Evolutionary conservation across 768 basidiomycete genomes (phyloP).

Genomic region (Ramaria sp.): DNA sequence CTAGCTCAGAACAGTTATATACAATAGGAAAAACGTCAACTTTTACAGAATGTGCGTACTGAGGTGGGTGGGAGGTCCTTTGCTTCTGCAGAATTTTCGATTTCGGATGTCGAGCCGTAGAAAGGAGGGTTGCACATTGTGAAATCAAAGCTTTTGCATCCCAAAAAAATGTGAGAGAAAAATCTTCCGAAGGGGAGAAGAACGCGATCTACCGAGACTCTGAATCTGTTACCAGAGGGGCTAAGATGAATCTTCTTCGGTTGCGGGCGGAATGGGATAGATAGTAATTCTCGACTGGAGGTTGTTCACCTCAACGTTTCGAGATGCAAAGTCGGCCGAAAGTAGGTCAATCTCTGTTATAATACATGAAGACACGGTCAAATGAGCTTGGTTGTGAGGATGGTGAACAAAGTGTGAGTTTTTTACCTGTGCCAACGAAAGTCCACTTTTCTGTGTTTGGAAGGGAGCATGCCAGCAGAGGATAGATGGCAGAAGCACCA

Average conservation of each 20-base stretch:
- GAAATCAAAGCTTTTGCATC: conserved; percentile 48
- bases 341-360: conserved; percentile 54
- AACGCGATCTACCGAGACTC: background rate
- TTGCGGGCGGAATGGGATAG: conserved; percentile 6
- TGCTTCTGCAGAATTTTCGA: conserved; percentile 39
- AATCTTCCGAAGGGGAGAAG: conserved; percentile 7
- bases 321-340: conserved; percentile 45
- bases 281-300: conserved; percentile 43
- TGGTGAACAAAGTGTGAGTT: background rate
- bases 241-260: conserved; percentile 29
- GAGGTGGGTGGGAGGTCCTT: conserved; percentile 65
- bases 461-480: conserved; percentile 55
- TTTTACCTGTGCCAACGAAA: conserved; percentile 64
- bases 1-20: conserved; percentile 24
- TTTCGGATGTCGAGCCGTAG: conserved; percentile 66
- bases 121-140: conserved; percentile 98
- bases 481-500: conserved; percentile 85
- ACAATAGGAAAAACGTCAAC: background rate
- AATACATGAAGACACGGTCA: background rate
- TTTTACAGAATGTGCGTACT: conserved; percentile 24
- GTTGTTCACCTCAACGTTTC: conserved; percentile 48
- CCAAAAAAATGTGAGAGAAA: background rate
- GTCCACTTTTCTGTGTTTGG: conserved; percentile 33
- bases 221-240: conserved; percentile 21
- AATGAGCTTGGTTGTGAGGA: background rate